A percentile compares a stretch with the other conserved stretches of the same genome.
phyloP scores from a whole-genome alignment of 306 rosid species.

The Prosopis cineraria region DNA sequence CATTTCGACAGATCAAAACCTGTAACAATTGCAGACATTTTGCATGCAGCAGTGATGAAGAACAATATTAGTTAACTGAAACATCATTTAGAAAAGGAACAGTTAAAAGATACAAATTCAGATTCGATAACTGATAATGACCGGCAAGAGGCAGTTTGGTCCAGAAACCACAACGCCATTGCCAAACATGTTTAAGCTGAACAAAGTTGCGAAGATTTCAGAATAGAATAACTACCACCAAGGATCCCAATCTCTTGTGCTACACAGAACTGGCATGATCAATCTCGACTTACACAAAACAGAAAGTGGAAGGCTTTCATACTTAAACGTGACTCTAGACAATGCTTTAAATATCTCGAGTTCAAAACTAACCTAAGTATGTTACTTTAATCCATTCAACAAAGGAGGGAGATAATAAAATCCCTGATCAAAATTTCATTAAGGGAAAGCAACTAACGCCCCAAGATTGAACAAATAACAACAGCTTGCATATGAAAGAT shows the following conservation, averaged over 20 bases:
- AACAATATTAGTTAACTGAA: neutral
- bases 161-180: constrained; percentile 14
- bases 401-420: neutral
- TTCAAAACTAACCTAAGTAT: neutral
- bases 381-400: neutral
- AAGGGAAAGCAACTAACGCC: neutral
- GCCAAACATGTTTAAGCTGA: constrained; percentile 19
- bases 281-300: neutral
- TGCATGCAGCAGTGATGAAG: constrained; percentile 7
- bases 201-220: neutral
- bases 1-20: constrained; percentile 94
- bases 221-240: neutral
- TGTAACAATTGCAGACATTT: constrained; percentile 39
- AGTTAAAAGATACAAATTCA: neutral
- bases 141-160: neutral
- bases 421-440: neutral
- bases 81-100: neutral
- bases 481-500: neutral
- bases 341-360: neutral
- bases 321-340: neutral
- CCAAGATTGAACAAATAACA: neutral
- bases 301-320: neutral
- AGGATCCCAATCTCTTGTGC: constrained; percentile 16
- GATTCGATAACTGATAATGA: neutral
- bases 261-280: constrained; percentile 11